Evolutionary conservation across 2,329 filamentous ascomycete species (phyloP), one percentile per base, ranked within the genome.

Genomic region (Arthroderma sp.): DNA sequence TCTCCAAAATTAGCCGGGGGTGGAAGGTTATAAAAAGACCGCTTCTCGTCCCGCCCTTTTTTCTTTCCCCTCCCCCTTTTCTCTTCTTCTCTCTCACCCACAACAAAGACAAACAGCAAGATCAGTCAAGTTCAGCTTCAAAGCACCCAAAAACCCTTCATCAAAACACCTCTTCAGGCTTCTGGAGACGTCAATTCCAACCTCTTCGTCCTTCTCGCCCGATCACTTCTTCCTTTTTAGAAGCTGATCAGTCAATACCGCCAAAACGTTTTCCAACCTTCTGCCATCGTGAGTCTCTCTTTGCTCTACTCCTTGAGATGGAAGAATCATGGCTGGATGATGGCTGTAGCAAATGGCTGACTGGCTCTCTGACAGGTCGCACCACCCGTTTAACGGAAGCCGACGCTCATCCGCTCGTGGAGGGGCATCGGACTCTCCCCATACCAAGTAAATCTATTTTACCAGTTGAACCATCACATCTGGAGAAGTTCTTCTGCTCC

Each of bases 211-310:
- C 38, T 54, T 52, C 55, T 56, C 35, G 58, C 58, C 56, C 63
- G 61, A 60, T 60, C 61, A 61, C 61, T 62, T 58, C 60, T 56
- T 61, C 60, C 53, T 56, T 58, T n/a, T 59, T 63, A 52, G 44
- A 77, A 73, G 68, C 79, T 83, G 82, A 77, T 86, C 84, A 76
- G 69, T 65, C 56, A 71, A 69, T 66, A 80, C 79, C 85, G 86
- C 81, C 88, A 95, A 88, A 78, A 95, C 89, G 91, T 96, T 95
- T 86, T 91, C 90, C 81, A 96, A 95, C 79, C 86, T 94, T 68
- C 86, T 96, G 67, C 93, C 93, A 83, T 95, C 90, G 91, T 95
- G 82, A 74, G 89, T 77, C 28, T 31, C 33, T 37, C 41, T 56
- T 61, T 58, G 49, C 57, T 62, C 41, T 55, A 54, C 49, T 19